A percentile compares a stretch with the other conserved stretches of the same genome.
These are phyloP conservation scores for Lichtheimia ramosa DNA, from an alignment of 371 early-diverging fungal species.

Conservation along the genomic window DNA sequence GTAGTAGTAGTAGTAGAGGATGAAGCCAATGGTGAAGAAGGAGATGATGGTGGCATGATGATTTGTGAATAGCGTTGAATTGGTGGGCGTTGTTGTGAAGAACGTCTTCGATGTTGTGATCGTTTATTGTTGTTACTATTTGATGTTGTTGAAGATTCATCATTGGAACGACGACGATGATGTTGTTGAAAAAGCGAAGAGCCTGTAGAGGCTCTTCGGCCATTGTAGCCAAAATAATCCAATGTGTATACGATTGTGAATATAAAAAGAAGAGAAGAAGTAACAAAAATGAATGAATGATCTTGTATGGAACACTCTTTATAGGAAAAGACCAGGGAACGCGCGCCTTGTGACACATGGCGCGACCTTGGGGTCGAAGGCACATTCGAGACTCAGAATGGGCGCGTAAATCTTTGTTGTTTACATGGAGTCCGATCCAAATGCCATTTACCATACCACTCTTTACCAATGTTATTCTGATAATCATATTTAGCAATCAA, in stretches of 20 bases:
- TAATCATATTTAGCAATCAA: no score
- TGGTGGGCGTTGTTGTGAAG: slow-evolving; percentile 4
- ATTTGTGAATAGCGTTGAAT: slow-evolving; percentile 1
- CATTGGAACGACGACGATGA: slow-evolving; percentile 7
- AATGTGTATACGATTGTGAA: slow-evolving; percentile 4
- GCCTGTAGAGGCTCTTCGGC: slow-evolving; percentile 19
- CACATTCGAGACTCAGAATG: no score
- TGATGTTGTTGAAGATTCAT: background rate
- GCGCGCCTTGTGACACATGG: no score
- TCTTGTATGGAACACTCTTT: background rate
- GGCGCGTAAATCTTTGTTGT: no score
- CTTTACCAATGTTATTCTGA: no score
- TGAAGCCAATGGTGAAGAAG: slow-evolving; percentile 1
- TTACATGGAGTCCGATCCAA: no score
- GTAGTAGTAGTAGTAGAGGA: slow-evolving; percentile 10
- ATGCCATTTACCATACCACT: no score
- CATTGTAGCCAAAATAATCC: slow-evolving; percentile 21
- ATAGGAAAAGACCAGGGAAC: no score
- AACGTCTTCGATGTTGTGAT: slow-evolving; percentile 5
- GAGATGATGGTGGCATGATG: slow-evolving; percentile 6
- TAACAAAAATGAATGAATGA: background rate
- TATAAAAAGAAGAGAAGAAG: slow-evolving; percentile 4
- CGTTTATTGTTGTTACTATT: background rate
- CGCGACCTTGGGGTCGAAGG: no score
- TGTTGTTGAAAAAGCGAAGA: slow-evolving; percentile 10